Conservation (phyloP, 2,329 filamentous ascomycete genomes). For the Epichloe typhina region DNA sequence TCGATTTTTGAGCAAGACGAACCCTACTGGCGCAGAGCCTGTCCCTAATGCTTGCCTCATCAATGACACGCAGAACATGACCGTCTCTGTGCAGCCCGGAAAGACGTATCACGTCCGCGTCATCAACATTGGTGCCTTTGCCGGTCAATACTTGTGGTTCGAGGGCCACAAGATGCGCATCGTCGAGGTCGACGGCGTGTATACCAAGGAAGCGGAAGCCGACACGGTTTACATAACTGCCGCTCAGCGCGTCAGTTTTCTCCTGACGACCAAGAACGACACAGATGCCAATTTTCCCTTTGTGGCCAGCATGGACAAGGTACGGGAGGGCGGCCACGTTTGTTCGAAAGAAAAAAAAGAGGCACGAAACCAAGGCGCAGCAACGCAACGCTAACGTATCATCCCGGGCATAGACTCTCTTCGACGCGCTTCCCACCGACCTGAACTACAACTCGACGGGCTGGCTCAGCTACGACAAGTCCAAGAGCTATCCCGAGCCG, state of each 20-base stretch:
- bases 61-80: constrained; percentile 54
- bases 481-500: constrained; percentile 33
- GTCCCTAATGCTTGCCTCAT: constrained; percentile 56
- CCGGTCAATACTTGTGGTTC: constrained; percentile 52
- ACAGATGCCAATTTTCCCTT: constrained; percentile 53
- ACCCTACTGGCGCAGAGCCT: constrained; percentile 47
- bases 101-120: constrained; percentile 64
- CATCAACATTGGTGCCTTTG: constrained; percentile 62
- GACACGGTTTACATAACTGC: constrained; percentile 52
- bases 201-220: constrained; percentile 45
- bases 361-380: too few species aligned
- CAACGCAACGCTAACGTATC: background rate
- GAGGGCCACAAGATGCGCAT: constrained; percentile 55
- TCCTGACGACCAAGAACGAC: constrained; percentile 50
- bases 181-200: constrained; percentile 62
- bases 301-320: constrained; percentile 55
- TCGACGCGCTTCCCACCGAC: constrained; percentile 51
- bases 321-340: constrained; percentile 18
- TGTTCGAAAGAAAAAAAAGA: too few species aligned
- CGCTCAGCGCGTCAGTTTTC: constrained; percentile 52
- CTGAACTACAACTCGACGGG: constrained; percentile 57
- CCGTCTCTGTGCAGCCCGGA: constrained; percentile 45
- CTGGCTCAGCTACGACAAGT: constrained; percentile 46
- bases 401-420: constrained; percentile 38
- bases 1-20: constrained; percentile 37